Percentiles rank a stretch among this genome's conserved stretches.
phyloP scores from a whole-genome alignment of 2,329 filamentous ascomycete genomes.

The Calonectria pteridis region DNA sequence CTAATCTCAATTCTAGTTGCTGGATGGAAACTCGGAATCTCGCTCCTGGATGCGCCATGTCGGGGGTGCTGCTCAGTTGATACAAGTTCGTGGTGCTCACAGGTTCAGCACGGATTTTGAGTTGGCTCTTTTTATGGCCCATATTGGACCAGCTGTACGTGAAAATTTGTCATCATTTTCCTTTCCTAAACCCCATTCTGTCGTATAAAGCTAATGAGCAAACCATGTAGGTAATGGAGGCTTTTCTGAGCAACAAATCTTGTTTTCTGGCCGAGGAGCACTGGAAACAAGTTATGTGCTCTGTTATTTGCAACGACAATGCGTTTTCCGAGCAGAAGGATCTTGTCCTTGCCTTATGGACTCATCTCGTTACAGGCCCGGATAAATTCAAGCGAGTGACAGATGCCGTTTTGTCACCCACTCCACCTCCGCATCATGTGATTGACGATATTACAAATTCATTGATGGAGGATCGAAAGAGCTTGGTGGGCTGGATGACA shows the following conservation, averaged over 20 bases:
- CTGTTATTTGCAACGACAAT: slow-evolving; percentile 20
- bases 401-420: neutral
- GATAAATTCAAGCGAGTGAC: slow-evolving; percentile 18
- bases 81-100: slow-evolving; percentile 17
- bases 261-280: slow-evolving; percentile 16
- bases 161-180: too few relatives aligned
- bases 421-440: neutral
- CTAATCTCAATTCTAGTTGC: neutral
- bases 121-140: slow-evolving; percentile 21
- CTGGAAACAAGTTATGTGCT: slow-evolving; percentile 20
- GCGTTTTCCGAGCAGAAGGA: slow-evolving; percentile 1
- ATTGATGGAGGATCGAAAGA: neutral
- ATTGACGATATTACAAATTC: neutral
- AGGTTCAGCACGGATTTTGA: slow-evolving; percentile 24
- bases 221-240: slow-evolving; percentile 22
- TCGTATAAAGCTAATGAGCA: neutral
- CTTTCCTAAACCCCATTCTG: too few relatives aligned
- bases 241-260: slow-evolving; percentile 24
- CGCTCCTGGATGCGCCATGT: slow-evolving; percentile 21
- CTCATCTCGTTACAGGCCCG: slow-evolving; percentile 18
- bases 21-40: slow-evolving; percentile 12
- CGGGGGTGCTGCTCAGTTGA: slow-evolving; percentile 23
- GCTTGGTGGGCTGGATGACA: slow-evolving; percentile 9
- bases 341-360: slow-evolving; percentile 17
- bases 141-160: slow-evolving; percentile 27